Conservation (phyloP, 768 basidiomycete species). For the Amanita pallidorosea region DNA sequence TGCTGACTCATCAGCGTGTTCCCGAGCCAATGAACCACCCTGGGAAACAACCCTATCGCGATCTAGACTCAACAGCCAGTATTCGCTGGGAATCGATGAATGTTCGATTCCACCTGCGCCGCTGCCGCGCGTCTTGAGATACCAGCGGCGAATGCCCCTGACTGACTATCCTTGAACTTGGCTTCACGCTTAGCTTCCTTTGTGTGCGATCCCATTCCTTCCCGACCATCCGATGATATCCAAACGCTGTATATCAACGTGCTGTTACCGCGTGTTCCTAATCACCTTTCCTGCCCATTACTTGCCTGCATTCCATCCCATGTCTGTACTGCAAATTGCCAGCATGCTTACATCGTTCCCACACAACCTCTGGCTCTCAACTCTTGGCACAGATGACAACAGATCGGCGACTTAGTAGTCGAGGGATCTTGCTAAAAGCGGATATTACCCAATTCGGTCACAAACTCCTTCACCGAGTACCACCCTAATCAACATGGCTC, state of each 20-base stretch:
- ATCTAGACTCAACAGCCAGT: conserved; percentile 1
- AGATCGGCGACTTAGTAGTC: background rate
- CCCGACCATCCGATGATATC: background rate
- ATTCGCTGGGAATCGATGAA: conserved; percentile 6
- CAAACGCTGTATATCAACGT: background rate
- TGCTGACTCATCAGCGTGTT: background rate
- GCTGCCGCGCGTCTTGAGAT: conserved; percentile 5
- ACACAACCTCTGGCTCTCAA: background rate
- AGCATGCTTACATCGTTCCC: background rate
- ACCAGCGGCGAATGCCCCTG: background rate
- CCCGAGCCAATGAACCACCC: background rate
- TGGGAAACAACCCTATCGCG: conserved; percentile 2
- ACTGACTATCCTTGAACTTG: background rate
- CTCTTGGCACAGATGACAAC: background rate
- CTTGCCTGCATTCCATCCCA: background rate
- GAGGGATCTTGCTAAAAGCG: background rate
- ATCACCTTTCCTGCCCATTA: background rate
- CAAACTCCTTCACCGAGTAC: background rate
- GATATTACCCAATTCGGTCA: background rate
- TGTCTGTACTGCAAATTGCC: background rate
- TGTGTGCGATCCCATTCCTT: background rate
- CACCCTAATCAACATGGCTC: background rate
- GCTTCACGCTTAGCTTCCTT: background rate
- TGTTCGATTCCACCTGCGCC: conserved; percentile 5
- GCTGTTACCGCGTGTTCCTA: conserved; percentile 2